These are phyloP conservation scores for Chenopodium formosanum DNA, from an alignment of 148 eudicot genomes.

Conservation along the genomic window DNA sequence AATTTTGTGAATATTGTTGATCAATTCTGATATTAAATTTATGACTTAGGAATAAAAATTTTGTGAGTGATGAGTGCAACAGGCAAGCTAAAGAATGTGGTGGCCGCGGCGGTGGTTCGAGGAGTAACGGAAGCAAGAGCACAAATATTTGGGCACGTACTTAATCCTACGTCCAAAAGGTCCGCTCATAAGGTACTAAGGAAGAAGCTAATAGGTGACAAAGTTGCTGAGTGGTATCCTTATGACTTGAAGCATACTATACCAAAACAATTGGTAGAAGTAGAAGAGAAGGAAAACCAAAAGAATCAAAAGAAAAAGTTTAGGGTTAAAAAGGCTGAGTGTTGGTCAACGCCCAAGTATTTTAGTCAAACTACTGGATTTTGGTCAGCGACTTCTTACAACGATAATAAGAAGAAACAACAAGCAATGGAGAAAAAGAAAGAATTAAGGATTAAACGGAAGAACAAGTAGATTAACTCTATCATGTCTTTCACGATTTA, in stretches of 20 bases:
- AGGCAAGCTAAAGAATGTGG: constrained; percentile 44
- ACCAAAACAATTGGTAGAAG: no score
- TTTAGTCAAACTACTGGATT: no score
- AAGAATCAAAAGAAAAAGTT: background rate
- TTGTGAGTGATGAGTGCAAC: constrained; percentile 36
- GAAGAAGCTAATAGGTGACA: constrained; percentile 85
- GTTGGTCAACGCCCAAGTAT: background rate
- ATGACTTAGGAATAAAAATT: background rate
- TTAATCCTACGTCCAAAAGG: constrained; percentile 72
- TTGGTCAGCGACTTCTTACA: no score
- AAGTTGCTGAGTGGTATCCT: constrained; percentile 81
- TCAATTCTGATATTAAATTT: background rate
- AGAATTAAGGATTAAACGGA: no score
- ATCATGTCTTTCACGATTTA: no score
- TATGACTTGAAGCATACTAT: constrained; percentile 43
- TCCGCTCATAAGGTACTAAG: constrained; percentile 73
- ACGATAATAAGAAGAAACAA: no score
- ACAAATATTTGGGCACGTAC: constrained; percentile 73
- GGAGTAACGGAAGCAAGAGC: constrained; percentile 81
- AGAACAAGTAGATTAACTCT: no score
- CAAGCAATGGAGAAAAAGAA: no score
- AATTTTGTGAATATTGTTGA: no score
- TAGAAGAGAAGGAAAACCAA: no score
- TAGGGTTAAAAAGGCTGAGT: background rate
- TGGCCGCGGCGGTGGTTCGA: constrained; percentile 51